These are phyloP conservation scores for Plantago coronopus DNA, from an alignment of 305 asterid genomes.

Conservation along the genomic window DNA sequence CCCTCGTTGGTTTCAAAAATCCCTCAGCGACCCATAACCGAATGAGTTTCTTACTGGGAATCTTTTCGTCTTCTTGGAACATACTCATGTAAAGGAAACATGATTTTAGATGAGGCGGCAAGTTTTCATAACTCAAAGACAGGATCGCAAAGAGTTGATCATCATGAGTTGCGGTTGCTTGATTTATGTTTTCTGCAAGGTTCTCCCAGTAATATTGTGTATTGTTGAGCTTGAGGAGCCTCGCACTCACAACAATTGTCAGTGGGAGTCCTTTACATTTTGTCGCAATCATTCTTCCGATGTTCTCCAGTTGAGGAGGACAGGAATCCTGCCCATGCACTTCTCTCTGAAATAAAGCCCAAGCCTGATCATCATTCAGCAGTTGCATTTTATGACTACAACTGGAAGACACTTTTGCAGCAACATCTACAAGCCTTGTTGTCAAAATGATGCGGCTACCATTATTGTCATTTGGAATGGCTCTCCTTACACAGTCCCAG, in stretches of 20 bases:
- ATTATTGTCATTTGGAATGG: no score
- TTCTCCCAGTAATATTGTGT: background rate
- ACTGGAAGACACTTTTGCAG: no score
- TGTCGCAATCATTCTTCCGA: no score
- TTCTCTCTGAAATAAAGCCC: no score
- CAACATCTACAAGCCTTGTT: no score
- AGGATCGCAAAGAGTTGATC: constrained; percentile 21
- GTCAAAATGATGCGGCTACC: no score
- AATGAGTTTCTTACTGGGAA: constrained; percentile 21
- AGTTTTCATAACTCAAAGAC: constrained; percentile 24
- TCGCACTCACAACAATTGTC: background rate
- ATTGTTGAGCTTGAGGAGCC: background rate
- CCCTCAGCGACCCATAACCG: constrained; percentile 37
- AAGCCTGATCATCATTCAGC: no score
- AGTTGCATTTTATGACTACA: no score
- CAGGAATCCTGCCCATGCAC: no score
- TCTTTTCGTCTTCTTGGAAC: constrained; percentile 31
- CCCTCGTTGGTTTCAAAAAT: background rate
- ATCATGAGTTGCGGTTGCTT: background rate
- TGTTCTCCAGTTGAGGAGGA: no score
- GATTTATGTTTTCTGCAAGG: background rate
- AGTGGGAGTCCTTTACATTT: no score
- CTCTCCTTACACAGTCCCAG: no score
- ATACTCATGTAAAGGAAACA: constrained; percentile 41
- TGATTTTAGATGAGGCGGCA: constrained; percentile 29